Base-by-base conservation (phyloP, 2,329 filamentous ascomycete species). In the Sporothrix brunneoviolacea region DNA sequence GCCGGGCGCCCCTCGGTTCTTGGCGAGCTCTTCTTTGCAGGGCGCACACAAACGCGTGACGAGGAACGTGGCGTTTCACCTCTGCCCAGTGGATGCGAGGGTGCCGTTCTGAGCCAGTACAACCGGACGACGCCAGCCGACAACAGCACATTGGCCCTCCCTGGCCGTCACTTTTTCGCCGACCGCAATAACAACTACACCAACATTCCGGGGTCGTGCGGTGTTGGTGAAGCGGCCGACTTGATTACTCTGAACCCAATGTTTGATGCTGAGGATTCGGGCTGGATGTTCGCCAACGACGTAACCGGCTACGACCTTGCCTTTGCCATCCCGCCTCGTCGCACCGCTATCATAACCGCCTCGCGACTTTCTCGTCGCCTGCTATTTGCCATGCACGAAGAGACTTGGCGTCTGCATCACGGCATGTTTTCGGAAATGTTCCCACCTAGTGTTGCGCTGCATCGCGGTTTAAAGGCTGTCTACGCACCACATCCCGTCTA, bases 351-450 rank as follows among this genome's bases (percentile, higher is more conserved):
- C 62, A 82, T 88, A 54, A 88, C 85, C 3, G 83, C 84, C 0
- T 80, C 77, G 1, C 81, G 86, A 9, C 70, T 89, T 30, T 84
- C 80, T 24, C 76, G 80, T 21, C 76, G 83, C 12, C 71, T 90
- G 1, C 69, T 90, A 6, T 67, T 75, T 40, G 80, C 80, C 5
- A 90, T 91, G 84, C 86, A 91, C 65, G 77, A 86, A 57, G 85
- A 89, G 60, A 84, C 82, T 40, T 82, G 73, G 65, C 73, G 76
- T 24, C 72, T 79, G 58, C 81, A 80, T 55, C 86, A 83, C 65
- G 82, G 73, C 65, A 89, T 84, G 83, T 90, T 87, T 63, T 80
- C 78, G 22, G 86, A 91, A 65, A 91, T 91, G 86, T 89, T 84
- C 68, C 85, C 85, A 2, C 76, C 83, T 0, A 79, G 76, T 1